Evolutionary conservation across 2,329 filamentous ascomycete genomes (phyloP).

Genomic region (Akanthomyces lecanii): DNA sequence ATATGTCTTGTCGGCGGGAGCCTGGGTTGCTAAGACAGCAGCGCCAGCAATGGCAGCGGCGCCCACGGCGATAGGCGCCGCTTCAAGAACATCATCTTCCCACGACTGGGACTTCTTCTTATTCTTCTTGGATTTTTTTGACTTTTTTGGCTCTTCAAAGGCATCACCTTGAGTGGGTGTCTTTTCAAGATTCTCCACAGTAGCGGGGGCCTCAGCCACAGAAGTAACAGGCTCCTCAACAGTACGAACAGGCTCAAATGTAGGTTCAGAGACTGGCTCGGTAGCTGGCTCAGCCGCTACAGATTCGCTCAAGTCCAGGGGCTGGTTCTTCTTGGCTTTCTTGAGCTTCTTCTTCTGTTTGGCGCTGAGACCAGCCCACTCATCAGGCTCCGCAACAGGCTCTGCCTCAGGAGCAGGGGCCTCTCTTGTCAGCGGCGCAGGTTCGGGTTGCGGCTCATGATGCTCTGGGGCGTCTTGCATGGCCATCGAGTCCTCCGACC

Average conservation of each 20-base stretch:
- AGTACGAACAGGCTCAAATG: neutral
- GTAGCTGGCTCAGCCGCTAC: neutral
- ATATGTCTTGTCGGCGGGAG: neutral
- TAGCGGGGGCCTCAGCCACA: neutral
- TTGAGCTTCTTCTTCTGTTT: slow-evolving; percentile 27
- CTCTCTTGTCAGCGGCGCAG: slow-evolving; percentile 2
- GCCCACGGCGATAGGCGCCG: neutral
- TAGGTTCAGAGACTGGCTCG: neutral
- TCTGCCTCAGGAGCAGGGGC: neutral
- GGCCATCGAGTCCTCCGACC: slow-evolving; percentile 20
- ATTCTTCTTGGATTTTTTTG: slow-evolving; percentile 25
- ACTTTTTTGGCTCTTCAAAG: slow-evolving; percentile 13
- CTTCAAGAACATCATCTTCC: slow-evolving; percentile 9
- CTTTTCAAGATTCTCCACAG: slow-evolving; percentile 2
- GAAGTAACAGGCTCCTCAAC: slow-evolving; percentile 6
- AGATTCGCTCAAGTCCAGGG: slow-evolving; percentile 3
- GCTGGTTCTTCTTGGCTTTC: slow-evolving; percentile 23
- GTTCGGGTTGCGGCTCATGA: slow-evolving; percentile 10
- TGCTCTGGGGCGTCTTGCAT: slow-evolving; percentile 14
- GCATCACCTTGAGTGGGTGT: slow-evolving; percentile 1
- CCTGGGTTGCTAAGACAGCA: neutral
- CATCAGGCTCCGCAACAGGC: slow-evolving; percentile 11
- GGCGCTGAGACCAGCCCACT: slow-evolving; percentile 16
- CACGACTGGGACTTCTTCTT: slow-evolving; percentile 18
- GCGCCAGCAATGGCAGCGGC: neutral